Conservation (phyloP, 345 rosid species). For the Anastatica hierochuntica region DNA sequence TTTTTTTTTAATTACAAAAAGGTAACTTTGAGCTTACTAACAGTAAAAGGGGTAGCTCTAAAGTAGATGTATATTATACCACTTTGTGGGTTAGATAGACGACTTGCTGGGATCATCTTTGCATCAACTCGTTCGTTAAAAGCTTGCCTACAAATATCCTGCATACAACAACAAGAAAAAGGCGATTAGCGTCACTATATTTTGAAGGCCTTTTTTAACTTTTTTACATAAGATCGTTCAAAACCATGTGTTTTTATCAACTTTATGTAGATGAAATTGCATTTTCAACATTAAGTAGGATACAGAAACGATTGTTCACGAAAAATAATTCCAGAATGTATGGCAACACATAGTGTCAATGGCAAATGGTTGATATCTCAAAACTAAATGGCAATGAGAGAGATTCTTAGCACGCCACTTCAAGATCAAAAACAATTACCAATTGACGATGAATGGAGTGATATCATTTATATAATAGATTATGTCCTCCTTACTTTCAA, state of each 20-base stretch:
- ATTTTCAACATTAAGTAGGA: background rate
- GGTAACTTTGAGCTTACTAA: background rate
- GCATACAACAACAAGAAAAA: slow-evolving; percentile 10
- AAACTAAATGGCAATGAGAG: background rate
- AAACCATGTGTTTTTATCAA: background rate
- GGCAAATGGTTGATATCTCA: background rate
- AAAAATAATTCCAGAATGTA: background rate
- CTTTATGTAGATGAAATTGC: background rate
- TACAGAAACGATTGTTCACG: background rate
- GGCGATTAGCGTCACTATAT: background rate
- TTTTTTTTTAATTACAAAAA: background rate
- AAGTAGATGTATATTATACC: slow-evolving; percentile 37
- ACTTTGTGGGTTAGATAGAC: slow-evolving; percentile 28
- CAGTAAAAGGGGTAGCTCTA: background rate
- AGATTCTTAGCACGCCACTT: background rate
- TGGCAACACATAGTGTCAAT: background rate
- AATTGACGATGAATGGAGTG: background rate
- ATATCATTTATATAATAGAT: background rate
- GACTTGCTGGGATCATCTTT: slow-evolving; percentile 33
- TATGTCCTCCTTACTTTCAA: background rate
- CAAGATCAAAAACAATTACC: no score
- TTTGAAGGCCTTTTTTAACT: background rate
- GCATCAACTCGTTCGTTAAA: slow-evolving; percentile 39
- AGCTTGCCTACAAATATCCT: slow-evolving; percentile 45
- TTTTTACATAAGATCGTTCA: no score